phyloP scores from a whole-genome alignment of 2,329 filamentous ascomycete species.

The Beauveria scarabaeidicola region DNA sequence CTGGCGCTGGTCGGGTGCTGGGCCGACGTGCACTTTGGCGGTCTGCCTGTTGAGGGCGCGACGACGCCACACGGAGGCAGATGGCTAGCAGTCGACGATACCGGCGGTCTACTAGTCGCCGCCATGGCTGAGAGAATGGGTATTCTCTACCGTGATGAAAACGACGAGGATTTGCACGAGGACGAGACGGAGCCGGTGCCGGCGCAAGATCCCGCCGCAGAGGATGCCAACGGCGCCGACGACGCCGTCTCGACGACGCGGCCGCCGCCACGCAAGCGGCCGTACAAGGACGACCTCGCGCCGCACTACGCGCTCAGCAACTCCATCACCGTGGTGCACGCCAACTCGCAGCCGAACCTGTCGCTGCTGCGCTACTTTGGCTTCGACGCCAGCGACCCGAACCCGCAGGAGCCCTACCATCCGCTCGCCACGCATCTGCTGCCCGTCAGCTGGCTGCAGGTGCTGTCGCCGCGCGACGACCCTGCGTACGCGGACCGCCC shows the following conservation, averaged over 20 bases:
- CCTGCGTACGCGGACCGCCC: slow-evolving; percentile 63
- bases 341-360: slow-evolving; percentile 80
- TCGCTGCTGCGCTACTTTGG: slow-evolving; percentile 82
- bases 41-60: slow-evolving; percentile 19
- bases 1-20: slow-evolving; percentile 76
- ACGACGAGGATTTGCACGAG: slow-evolving; percentile 14
- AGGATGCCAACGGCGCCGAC: slow-evolving; percentile 12
- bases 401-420: slow-evolving; percentile 52
- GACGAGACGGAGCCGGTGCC: slow-evolving; percentile 6
- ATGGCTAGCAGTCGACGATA: slow-evolving; percentile 82
- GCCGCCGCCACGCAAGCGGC: slow-evolving; percentile 19
- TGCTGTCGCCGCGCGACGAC: slow-evolving; percentile 69
- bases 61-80: slow-evolving; percentile 33
- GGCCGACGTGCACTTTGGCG: slow-evolving; percentile 72
- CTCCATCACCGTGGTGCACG: slow-evolving; percentile 72
- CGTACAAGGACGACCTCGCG: slow-evolving; percentile 41
- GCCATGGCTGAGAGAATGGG: slow-evolving; percentile 86
- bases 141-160: slow-evolving; percentile 50
- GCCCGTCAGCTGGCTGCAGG: slow-evolving; percentile 83
- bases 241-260: not conserved
- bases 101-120: slow-evolving; percentile 71
- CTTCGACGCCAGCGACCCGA: slow-evolving; percentile 63
- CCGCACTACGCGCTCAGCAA: slow-evolving; percentile 62
- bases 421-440: slow-evolving; percentile 77
- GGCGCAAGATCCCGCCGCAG: not conserved